These are phyloP conservation scores for Aspergillus ostianus DNA, from an alignment of 495 filamentous ascomycete genomes.

Conservation along the genomic window DNA sequence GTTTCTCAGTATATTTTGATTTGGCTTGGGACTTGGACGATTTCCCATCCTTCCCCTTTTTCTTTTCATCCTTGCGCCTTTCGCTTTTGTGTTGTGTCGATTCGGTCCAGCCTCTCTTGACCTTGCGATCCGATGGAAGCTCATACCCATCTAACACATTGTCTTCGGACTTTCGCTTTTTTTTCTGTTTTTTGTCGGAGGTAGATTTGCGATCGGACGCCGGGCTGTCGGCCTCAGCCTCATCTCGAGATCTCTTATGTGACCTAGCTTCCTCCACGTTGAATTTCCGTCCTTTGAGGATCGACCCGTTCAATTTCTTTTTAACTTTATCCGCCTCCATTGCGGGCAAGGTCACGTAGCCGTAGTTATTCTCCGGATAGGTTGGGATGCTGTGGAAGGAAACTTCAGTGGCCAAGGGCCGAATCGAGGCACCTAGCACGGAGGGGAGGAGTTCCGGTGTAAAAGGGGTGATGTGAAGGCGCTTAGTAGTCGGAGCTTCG, in stretches of 20 bases:
- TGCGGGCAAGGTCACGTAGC: conserved; percentile 76
- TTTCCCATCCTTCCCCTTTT: conserved; percentile 51
- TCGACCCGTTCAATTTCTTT: conserved; percentile 88
- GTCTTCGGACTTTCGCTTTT: conserved; percentile 66
- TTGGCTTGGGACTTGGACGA: conserved; percentile 57
- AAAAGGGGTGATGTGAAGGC: conserved; percentile 86
- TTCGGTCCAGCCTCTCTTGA: conserved; percentile 91
- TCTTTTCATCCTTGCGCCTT: conserved; percentile 45
- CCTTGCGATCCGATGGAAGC: conserved; percentile 67
- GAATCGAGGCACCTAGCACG: conserved; percentile 66
- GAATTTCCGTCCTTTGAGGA: conserved; percentile 82
- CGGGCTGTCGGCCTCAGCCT: conserved; percentile 34
- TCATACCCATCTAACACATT: conserved; percentile 67
- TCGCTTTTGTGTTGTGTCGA: conserved; percentile 52
- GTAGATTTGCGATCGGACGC: conserved; percentile 18
- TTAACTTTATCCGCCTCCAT: conserved; percentile 84
- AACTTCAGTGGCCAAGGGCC: conserved; percentile 67
- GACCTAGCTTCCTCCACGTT: conserved; percentile 75
- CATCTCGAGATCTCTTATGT: conserved; percentile 44
- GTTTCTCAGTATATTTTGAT: conserved; percentile 75
- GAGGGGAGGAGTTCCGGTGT: conserved; percentile 65
- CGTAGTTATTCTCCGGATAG: conserved; percentile 87
- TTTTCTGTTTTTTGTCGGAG: conserved; percentile 49
- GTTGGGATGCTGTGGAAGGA: conserved; percentile 81
- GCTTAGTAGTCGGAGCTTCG: conserved; percentile 39